Percentiles rank a stretch among this genome's conserved stretches.
phyloP scores from a whole-genome alignment of 1,139 yeast genomes.

The Taiozyma onychis region DNA sequence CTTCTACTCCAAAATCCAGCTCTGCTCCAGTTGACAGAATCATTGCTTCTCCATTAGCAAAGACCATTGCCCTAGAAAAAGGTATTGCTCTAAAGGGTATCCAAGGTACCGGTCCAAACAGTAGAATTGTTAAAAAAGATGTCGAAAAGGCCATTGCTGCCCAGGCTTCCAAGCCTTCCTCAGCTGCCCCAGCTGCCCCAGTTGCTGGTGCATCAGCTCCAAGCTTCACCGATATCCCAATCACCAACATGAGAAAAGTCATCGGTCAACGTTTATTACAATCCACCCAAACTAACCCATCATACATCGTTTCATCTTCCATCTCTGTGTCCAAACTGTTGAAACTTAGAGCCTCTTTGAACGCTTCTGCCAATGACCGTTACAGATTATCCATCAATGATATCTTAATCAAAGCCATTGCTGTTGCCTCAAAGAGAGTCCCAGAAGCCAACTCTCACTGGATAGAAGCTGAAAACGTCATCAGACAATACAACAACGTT shows the following conservation, averaged over 20 bases:
- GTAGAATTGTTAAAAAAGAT: constrained; percentile 89
- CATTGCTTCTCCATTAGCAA: constrained; percentile 93
- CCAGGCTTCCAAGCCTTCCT: constrained; percentile 38
- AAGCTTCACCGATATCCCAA: constrained; percentile 73
- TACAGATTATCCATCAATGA: constrained; percentile 93
- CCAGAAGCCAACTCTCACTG: constrained; percentile 95
- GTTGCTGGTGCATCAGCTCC: constrained; percentile 40
- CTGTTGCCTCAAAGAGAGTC: constrained; percentile 82
- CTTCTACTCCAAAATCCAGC: constrained; percentile 13
- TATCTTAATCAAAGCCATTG: constrained; percentile 88
- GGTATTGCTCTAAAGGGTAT: constrained; percentile 83
- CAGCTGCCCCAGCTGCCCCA: constrained; percentile 41
- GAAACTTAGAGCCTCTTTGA: constrained; percentile 87
- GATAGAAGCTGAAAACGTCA: constrained; percentile 83
- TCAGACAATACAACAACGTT: constrained; percentile 86
- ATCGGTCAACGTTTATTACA: constrained; percentile 84
- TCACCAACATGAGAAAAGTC: constrained; percentile 89
- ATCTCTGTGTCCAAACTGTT: constrained; percentile 84
- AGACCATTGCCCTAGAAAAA: constrained; percentile 86
- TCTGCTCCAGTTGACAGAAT: constrained; percentile 55
- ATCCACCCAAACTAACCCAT: constrained; percentile 84
- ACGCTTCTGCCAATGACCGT: constrained; percentile 79
- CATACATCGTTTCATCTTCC: constrained; percentile 84
- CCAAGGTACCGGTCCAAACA: constrained; percentile 91
- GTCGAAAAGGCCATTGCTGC: constrained; percentile 59